Conservation (phyloP, 2,329 filamentous ascomycete species). For the Pestalotiopsis sp. region DNA sequence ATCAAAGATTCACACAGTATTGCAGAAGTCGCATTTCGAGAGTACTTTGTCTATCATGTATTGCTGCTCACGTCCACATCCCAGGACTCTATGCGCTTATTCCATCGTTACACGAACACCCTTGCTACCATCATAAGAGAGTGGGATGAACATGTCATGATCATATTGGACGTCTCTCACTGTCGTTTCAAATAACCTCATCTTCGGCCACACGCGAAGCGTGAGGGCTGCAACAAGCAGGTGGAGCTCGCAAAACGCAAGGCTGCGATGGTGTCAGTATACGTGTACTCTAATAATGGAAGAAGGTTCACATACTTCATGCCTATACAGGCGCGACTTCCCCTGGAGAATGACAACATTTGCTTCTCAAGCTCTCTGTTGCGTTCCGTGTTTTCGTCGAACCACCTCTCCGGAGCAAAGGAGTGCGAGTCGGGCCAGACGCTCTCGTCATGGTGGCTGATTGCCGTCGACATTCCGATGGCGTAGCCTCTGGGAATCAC, state of each 20-base stretch:
- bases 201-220: slow-evolving; percentile 28
- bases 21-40: background rate
- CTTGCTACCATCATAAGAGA: slow-evolving; percentile 14
- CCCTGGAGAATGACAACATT: slow-evolving; percentile 44
- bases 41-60: no score
- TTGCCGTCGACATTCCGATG: slow-evolving; percentile 39
- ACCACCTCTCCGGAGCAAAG: slow-evolving; percentile 44
- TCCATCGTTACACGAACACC: slow-evolving; percentile 20
- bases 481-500: slow-evolving; percentile 38
- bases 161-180: slow-evolving; percentile 23
- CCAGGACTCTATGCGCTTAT: background rate
- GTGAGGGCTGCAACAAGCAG: slow-evolving; percentile 26
- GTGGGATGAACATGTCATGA: slow-evolving; percentile 21
- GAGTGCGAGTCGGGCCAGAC: slow-evolving; percentile 38
- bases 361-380: slow-evolving; percentile 37
- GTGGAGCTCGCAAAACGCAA: slow-evolving; percentile 34
- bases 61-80: background rate
- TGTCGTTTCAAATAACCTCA: slow-evolving; percentile 28
- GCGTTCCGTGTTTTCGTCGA: slow-evolving; percentile 32
- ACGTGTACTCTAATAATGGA: background rate
- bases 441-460: slow-evolving; percentile 41
- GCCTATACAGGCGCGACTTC: slow-evolving; percentile 44
- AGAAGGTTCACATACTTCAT: slow-evolving; percentile 30
- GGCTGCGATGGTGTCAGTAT: slow-evolving; percentile 16
- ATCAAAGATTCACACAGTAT: background rate